Base-by-base conservation (phyloP, 1,139 yeast genomes). In the Pichia sp. region DNA sequence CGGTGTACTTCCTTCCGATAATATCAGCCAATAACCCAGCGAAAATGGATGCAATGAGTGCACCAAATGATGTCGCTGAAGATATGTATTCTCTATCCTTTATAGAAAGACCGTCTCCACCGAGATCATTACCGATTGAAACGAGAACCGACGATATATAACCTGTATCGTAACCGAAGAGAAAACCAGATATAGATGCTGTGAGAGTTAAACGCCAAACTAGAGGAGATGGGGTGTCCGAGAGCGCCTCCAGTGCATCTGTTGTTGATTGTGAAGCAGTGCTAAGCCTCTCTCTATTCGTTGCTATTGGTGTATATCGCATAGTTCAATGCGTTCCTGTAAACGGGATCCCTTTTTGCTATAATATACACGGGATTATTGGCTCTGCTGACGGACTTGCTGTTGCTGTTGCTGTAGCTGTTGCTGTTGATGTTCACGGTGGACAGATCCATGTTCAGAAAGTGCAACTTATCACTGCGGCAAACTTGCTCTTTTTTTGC, bases 121-220 rank as follows among this genome's bases (percentile, higher is more conserved):
- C 66, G 45, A 74, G 59, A 48, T 72, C 78, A 1, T 68, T 63
- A 1, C 76, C 77, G 10, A 74, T 59, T 24, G 67, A 65, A 19
- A 73, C 77, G 48, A 74, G 59, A 1, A 77, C 78, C 5, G 76
- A 66, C 2, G 79, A 72, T 14, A 74, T 72, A 50, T 74, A 74
- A 4, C 79, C 80, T 3, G 80, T 74, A 48, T 74, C 80, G 50
- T 74, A 74, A 17, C 80, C 80, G 53, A 74, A 74, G 75, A 73
- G 71, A 47, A 72, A 72, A 6, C 79, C 79, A 1, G 77, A 71
- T 19, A 74, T 66, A 7, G 78, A 73, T 1, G 58, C 53, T 14
- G 52, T 40, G 20, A 48, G 36, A 0, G 59, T 53, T 23, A 55
- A 35, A 3, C 32, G 29, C 22, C 49, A 29, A 6, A 54, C 52